Evolutionary conservation across 306 rosid genomes (phyloP).

Genomic region (Trichosanthes cucumerina): DNA sequence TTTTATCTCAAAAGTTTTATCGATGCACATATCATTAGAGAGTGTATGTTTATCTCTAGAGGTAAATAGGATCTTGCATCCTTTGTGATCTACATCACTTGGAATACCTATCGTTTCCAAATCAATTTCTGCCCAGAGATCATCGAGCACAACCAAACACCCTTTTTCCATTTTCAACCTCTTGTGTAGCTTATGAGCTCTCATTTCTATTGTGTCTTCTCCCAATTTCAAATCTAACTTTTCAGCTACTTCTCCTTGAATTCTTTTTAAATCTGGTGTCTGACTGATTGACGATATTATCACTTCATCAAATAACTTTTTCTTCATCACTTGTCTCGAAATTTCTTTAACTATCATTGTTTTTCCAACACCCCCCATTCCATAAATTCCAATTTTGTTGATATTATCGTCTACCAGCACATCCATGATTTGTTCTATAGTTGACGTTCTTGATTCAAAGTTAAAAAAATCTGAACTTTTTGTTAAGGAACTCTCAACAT

Average conservation of each 20-base stretch:
- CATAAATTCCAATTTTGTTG: background rate
- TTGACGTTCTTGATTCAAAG: slow-evolving; percentile 2
- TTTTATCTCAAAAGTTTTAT: background rate
- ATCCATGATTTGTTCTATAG: background rate
- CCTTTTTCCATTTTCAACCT: background rate
- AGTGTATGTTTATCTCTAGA: slow-evolving; percentile 15
- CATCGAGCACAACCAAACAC: slow-evolving; percentile 27
- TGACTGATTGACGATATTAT: background rate
- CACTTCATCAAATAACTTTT: background rate
- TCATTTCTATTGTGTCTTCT: background rate
- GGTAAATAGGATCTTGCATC: slow-evolving; percentile 22
- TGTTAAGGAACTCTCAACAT: background rate
- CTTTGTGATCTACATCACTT: background rate
- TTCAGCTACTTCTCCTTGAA: background rate
- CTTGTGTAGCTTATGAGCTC: background rate
- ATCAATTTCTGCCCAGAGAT: slow-evolving; percentile 21
- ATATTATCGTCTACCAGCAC: background rate
- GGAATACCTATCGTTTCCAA: slow-evolving; percentile 19
- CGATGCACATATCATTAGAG: slow-evolving; percentile 8
- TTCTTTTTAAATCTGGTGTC: background rate
- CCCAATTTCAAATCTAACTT: background rate
- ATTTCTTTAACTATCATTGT: slow-evolving; percentile 9
- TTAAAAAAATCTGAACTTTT: background rate
- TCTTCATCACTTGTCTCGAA: background rate
- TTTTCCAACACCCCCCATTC: slow-evolving; percentile 15